Percentiles rank a stretch among this genome's conserved stretches.
Conservation (phyloP, 768 basidiomycete genomes). For the Tricholoma sp. region DNA sequence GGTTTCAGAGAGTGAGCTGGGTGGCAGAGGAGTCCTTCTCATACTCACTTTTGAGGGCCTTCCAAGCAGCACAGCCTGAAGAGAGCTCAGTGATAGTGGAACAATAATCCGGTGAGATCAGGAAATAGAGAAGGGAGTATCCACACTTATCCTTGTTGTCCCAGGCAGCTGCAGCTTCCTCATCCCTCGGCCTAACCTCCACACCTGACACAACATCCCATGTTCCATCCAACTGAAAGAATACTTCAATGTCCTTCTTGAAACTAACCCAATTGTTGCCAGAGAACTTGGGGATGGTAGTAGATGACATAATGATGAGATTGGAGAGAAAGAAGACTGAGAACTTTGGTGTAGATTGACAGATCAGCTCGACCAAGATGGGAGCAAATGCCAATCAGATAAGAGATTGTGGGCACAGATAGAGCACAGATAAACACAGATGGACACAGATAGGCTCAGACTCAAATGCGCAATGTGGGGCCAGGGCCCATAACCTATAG, state of each 20-base stretch:
- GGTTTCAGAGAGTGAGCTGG: no score
- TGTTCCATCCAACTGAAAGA: neutral
- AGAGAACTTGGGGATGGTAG: neutral
- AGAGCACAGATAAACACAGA: no score
- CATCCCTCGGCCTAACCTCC: neutral
- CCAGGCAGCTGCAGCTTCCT: neutral
- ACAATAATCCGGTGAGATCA: neutral
- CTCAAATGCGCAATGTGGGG: no score
- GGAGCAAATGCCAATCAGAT: neutral
- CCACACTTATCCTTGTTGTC: neutral
- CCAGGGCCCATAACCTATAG: no score
- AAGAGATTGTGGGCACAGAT: neutral
- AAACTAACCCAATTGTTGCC: neutral
- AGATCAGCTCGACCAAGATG: neutral
- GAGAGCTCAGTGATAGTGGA: neutral
- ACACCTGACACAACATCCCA: neutral
- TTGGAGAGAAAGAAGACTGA: neutral
- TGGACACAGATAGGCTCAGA: no score
- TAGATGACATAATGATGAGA: neutral
- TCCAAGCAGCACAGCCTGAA: neutral
- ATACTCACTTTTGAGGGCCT: neutral
- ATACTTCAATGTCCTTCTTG: neutral
- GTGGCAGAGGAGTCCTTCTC: neutral
- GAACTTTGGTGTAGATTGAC: neutral
- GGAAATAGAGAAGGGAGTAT: neutral